Percentiles rank a stretch among this genome's conserved stretches.
Conservation (phyloP, 2,329 filamentous ascomycete genomes). For the Calonectria ilicicola region DNA sequence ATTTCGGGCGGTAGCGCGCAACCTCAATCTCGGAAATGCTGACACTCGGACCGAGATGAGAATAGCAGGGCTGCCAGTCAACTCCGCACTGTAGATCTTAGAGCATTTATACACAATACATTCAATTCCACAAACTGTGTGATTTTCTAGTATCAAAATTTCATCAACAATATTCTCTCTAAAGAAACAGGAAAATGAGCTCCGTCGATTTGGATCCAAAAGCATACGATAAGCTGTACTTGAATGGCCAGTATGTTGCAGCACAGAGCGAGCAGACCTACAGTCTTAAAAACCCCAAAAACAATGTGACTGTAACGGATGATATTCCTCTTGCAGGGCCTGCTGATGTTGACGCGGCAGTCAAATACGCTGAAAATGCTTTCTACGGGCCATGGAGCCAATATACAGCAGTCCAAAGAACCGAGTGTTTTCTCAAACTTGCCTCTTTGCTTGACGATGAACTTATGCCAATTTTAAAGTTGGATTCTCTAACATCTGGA, state of each 20-base stretch:
- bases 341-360: slow-evolving; percentile 18
- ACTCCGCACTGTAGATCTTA: too few species aligned
- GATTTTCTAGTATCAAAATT: too few species aligned
- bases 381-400: slow-evolving; percentile 24
- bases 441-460: slow-evolving; percentile 22
- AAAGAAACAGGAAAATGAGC: not conserved
- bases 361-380: slow-evolving; percentile 21
- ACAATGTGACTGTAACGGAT: slow-evolving; percentile 13
- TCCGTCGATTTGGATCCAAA: not conserved
- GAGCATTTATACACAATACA: too few species aligned
- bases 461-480: slow-evolving; percentile 13
- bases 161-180: too few species aligned
- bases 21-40: too few species aligned
- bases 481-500: slow-evolving; percentile 26
- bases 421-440: slow-evolving; percentile 27
- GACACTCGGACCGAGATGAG: too few species aligned
- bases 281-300: slow-evolving; percentile 20
- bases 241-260: slow-evolving; percentile 22
- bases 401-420: slow-evolving; percentile 22
- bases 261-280: slow-evolving; percentile 16
- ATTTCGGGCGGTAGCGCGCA: too few species aligned
- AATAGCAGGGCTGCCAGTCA: too few species aligned
- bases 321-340: slow-evolving; percentile 17
- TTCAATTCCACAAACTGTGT: too few species aligned
- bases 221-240: slow-evolving; percentile 7